Evolutionary conservation across 164 flowering plant species (phyloP), one percentile per base, ranked within the genome.

Genomic region (Buxus sempervirens): DNA sequence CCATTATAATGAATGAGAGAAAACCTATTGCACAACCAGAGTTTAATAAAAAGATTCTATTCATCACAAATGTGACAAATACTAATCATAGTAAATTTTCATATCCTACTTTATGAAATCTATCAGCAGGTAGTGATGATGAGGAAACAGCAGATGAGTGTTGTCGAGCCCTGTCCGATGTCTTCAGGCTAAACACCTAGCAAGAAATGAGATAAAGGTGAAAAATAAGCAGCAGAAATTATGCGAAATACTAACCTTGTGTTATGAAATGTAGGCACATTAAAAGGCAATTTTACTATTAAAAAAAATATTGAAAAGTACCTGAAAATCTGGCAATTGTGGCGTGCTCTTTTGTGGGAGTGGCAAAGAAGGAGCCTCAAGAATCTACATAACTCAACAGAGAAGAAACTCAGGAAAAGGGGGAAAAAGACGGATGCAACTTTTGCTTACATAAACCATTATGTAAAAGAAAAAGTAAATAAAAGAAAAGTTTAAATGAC

Each of bases 121-220:
- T 70, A 65, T 71, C 67, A 57, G 69, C 51, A 53, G 71, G 77
- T 24, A 54, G 53, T 16, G 75, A 66, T 24, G 86, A 70, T 24
- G 84, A 78, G 23, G 85, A 70, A 64, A 68, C 81, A 66, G 81
- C 69, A n/a, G 81, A 64, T 28, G 79, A 58, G 64, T 85, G 87
- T 60, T 87, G 93, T 79, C 69, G 76, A 26, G 96, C 93, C 78
- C 97, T 89, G 77, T 86, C 90, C 24, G 79, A 78, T 55, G 96
- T 91, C 82, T 82, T 91, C 66, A 91, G 72, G 75, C 82, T 88
- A 79, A 91, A 91, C 69, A 79, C 95, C 98, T 94, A 77, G 70
- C 32, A 72, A 70, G 19, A 68, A 82, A 70, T 19, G 42, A 41
- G 60, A 49, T 48, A 27, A 54, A 42, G 27, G 55, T 38, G 15